Percentiles rank a stretch among this genome's conserved stretches.
Conservation (phyloP, 2,329 filamentous ascomycete species). For the Huntiella decipiens region DNA sequence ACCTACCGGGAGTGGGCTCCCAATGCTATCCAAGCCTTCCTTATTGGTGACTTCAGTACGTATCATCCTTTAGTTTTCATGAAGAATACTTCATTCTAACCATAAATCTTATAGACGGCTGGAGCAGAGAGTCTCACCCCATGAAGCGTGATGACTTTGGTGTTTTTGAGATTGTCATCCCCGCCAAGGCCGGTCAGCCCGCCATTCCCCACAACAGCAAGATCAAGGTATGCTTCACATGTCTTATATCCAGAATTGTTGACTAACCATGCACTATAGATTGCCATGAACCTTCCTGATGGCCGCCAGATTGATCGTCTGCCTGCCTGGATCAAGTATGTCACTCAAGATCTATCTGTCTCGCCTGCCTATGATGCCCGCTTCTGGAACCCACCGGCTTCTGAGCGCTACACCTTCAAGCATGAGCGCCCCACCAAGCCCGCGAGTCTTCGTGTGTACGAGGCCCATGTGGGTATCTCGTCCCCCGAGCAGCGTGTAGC, state of each 20-base stretch:
- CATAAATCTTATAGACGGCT: constrained; percentile 41
- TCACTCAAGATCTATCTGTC: constrained; percentile 77
- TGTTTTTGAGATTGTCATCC: constrained; percentile 66
- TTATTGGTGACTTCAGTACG: constrained; percentile 89
- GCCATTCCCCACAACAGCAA: constrained; percentile 87
- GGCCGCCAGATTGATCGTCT: constrained; percentile 73
- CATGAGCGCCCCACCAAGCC: constrained; percentile 69
- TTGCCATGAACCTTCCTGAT: constrained; percentile 61
- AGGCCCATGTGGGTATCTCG: constrained; percentile 96
- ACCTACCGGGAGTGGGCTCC: constrained; percentile 93
- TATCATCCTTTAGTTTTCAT: constrained; percentile 7
- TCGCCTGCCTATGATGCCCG: constrained; percentile 87
- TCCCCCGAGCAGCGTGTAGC: constrained; percentile 75
- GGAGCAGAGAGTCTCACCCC: constrained; percentile 64
- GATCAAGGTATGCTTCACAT: constrained; percentile 44
- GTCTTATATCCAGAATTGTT: background rate
- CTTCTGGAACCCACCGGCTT: constrained; percentile 83
- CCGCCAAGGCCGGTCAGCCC: constrained; percentile 51
- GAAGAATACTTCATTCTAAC: background rate
- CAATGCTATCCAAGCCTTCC: constrained; percentile 63
- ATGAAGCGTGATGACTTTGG: constrained; percentile 80
- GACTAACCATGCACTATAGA: constrained; percentile 27
- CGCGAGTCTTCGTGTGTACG: constrained; percentile 74
- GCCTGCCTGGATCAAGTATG: constrained; percentile 92
- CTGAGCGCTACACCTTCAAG: constrained; percentile 68